Evolutionary conservation across 2,329 filamentous ascomycete species (phyloP), one percentile per base, ranked within the genome.

Genomic region (Aspergillus sp.): DNA sequence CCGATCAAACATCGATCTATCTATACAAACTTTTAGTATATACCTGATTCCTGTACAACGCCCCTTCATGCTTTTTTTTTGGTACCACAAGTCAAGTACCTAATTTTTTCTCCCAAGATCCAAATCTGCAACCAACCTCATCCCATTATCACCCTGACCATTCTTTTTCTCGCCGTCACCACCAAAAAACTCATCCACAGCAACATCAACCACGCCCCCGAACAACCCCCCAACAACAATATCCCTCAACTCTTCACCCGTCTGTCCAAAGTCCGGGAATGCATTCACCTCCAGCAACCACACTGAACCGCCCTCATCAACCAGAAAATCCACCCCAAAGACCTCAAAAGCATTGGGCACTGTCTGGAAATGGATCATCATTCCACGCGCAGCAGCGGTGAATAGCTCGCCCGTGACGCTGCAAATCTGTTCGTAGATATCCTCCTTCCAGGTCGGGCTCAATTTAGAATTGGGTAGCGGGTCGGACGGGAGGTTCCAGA

Each of bases 241-340:
- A 44, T 77, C 84, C 70, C 82, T 85, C 63, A 96, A 75, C 56
- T 90, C 88, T 7, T 83, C 82, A 0, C 95, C 95, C 15, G 92
- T 96, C 84, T 98, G 93, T 69, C 84, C 87, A 70, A 98, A 98
- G 77, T 99, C 95, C 9, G 95, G 95, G 76, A 96, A 99, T 0
- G 93, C 91, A 78, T 99, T 99, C 33, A 96, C 85, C 78, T 99
- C 95, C 56, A 99, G 78, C 68, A 99, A 73, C 86, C 87, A 97
- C 3, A 86, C 84, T 3, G 69, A 81, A 0, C 86, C 87, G 8
- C 72, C 68, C 0, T 71, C 81, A 68, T 92, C 90, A 9, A 97
- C 87, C 68, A 99, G 74, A 70, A 95, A 99, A 72, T 99, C 95
- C 43, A 98, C 75, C 0, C 95, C 95, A 72, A 90, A 99, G 7